These are phyloP conservation scores for Kentomonas sorsogonicus DNA, from an alignment of 208 protist species.

Conservation along the genomic window DNA sequence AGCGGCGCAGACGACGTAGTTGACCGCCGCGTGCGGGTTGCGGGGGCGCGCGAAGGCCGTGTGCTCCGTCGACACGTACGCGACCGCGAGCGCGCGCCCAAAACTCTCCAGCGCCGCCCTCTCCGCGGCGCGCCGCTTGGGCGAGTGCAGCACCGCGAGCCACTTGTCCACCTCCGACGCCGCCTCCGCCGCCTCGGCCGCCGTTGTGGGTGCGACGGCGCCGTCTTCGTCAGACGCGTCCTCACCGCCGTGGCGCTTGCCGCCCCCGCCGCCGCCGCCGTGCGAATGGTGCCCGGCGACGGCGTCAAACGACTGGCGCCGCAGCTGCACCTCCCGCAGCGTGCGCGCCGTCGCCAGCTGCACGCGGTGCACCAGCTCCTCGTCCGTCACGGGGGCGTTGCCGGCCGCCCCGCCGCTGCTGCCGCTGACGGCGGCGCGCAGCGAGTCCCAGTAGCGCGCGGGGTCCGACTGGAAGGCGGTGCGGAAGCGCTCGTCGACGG, in stretches of 20 bases:
- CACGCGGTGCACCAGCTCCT: constrained; percentile 58
- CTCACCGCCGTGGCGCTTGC: not conserved
- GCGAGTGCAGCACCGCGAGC: constrained; percentile 29
- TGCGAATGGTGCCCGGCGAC: not conserved
- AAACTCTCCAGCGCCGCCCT: constrained; percentile 44
- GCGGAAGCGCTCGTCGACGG: constrained; percentile 52
- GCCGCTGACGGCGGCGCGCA: constrained; percentile 36
- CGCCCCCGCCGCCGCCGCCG: too few species aligned
- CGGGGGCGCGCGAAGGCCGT: constrained; percentile 42
- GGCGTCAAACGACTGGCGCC: constrained; percentile 13
- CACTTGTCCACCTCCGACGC: constrained; percentile 44
- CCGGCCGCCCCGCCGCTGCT: constrained; percentile 6
- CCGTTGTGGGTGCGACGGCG: not conserved
- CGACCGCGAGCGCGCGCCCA: constrained; percentile 50
- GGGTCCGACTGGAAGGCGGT: constrained; percentile 68
- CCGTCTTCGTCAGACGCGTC: constrained; percentile 10
- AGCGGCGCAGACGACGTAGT: constrained; percentile 56
- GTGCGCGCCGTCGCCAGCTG: constrained; percentile 46
- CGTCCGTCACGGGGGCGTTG: constrained; percentile 30
- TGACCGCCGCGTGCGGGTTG: constrained; percentile 49
- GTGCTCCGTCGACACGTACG: constrained; percentile 63
- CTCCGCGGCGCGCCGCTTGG: constrained; percentile 41
- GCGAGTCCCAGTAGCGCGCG: constrained; percentile 48
- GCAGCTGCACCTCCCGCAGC: constrained; percentile 37
- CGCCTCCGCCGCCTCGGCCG: constrained; percentile 5